phyloP scores from a whole-genome alignment of 768 basidiomycete species.

The Cyclocybe aegerita region DNA sequence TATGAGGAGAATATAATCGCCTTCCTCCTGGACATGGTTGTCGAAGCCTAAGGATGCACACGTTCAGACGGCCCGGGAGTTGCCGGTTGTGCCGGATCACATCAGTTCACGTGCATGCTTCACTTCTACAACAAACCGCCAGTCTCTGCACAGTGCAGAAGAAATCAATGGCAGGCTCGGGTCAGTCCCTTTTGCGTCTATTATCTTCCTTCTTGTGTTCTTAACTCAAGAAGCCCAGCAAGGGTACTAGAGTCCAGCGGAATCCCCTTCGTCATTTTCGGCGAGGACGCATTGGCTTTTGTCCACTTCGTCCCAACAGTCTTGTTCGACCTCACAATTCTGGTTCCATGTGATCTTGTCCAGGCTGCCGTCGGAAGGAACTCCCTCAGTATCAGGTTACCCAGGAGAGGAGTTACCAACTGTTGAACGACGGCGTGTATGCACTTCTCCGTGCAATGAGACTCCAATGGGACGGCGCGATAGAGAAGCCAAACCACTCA shows the following conservation, averaged over 20 bases:
- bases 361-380: conserved; percentile 2
- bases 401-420: too few species aligned
- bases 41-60: too few species aligned
- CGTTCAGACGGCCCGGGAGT: too few species aligned
- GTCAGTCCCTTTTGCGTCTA: conserved; percentile 3
- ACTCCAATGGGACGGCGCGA: too few species aligned
- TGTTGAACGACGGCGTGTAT: too few species aligned
- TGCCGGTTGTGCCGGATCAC: too few species aligned
- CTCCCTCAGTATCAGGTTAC: background rate
- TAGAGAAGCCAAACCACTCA: conserved; percentile 1
- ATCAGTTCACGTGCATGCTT: too few species aligned
- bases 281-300: conserved; percentile 19
- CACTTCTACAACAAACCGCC: conserved; percentile 8
- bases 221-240: conserved; percentile 11
- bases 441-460: too few species aligned
- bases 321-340: conserved; percentile 15
- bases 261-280: conserved; percentile 11
- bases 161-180: conserved; percentile 7
- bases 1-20: too few species aligned
- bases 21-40: too few species aligned
- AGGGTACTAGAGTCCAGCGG: conserved; percentile 9
- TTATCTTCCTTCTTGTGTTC: conserved; percentile 6
- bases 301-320: conserved; percentile 17
- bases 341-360: conserved; percentile 15
- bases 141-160: conserved; percentile 8